phyloP scores from a whole-genome alignment of 495 filamentous ascomycete species.

The Penicillium simplicissimum region DNA sequence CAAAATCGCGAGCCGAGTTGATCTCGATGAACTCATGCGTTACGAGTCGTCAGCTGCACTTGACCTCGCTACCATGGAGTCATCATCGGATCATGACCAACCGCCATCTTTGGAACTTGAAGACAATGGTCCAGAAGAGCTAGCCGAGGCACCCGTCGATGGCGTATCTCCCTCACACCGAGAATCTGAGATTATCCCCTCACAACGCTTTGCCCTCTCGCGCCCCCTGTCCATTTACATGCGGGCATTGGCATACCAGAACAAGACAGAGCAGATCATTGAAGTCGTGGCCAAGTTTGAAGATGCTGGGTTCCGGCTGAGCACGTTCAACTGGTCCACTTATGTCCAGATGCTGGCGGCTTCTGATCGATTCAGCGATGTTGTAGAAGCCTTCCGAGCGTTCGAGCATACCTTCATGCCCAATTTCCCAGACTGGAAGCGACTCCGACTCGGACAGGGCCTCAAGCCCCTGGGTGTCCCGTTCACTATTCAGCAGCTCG shows the following conservation, averaged over 20 bases:
- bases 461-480: conserved; percentile 34
- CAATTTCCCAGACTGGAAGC: conserved; percentile 70
- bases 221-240: conserved; percentile 62
- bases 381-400: conserved; percentile 58
- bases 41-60: not conserved
- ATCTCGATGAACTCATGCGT: conserved; percentile 24
- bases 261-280: conserved; percentile 48
- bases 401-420: conserved; percentile 77
- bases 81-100: not conserved
- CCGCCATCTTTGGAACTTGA: not conserved
- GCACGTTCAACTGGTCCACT: conserved; percentile 54
- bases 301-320: conserved; percentile 64
- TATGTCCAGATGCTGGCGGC: conserved; percentile 51
- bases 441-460: conserved; percentile 34
- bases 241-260: conserved; percentile 49
- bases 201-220: conserved; percentile 60
- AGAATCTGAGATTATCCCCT: conserved; percentile 40
- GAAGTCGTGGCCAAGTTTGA: conserved; percentile 52
- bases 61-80: not conserved
- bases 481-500: conserved; percentile 28
- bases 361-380: conserved; percentile 36
- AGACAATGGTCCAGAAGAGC: not conserved
- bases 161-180: not conserved
- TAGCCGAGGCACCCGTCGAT: not conserved
- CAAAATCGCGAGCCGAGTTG: conserved; percentile 35